Conservation (phyloP, 2,329 filamentous ascomycete species). For the Sarocladiaceae sp. region DNA sequence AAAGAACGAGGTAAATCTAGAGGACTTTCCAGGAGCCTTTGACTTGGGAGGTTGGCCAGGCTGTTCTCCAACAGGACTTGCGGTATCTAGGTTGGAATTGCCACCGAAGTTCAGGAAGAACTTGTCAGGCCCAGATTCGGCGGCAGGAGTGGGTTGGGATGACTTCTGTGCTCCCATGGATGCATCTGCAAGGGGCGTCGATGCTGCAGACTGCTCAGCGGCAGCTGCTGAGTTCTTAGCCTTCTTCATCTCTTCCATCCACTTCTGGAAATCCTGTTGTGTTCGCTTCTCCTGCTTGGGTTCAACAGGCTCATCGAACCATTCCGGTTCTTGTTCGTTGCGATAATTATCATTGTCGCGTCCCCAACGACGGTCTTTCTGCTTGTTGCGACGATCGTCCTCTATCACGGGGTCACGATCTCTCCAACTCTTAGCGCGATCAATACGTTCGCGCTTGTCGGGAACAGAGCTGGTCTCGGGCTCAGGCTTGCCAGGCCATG, state of each 20-base stretch:
- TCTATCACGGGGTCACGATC: conserved; percentile 41
- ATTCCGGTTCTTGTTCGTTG: conserved; percentile 80
- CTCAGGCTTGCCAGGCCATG: conserved; percentile 66
- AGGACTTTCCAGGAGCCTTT: conserved; percentile 63
- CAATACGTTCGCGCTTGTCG: conserved; percentile 49
- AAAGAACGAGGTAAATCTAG: conserved; percentile 83
- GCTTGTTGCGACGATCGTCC: conserved; percentile 27
- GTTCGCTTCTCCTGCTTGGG: conserved; percentile 71
- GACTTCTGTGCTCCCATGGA: conserved; percentile 44
- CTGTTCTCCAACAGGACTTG: background rate
- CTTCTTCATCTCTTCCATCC: conserved; percentile 88
- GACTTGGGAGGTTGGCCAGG: conserved; percentile 30
- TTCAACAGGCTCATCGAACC: conserved; percentile 73
- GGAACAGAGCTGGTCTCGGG: conserved; percentile 27
- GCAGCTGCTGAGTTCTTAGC: conserved; percentile 39
- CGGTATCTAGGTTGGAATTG: background rate
- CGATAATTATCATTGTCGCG: conserved; percentile 54
- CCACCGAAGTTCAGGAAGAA: conserved; percentile 55
- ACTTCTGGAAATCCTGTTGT: conserved; percentile 88
- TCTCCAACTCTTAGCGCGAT: conserved; percentile 58
- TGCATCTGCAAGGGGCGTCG: conserved; percentile 33
- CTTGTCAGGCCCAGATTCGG: conserved; percentile 68
- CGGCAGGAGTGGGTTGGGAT: conserved; percentile 56
- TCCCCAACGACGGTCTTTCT: conserved; percentile 49
- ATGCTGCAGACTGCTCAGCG: conserved; percentile 21